Evolutionary conservation across 169 alveolate species (phyloP), one percentile per base, ranked within the genome.

Genomic region (Eimeria mitis): DNA sequence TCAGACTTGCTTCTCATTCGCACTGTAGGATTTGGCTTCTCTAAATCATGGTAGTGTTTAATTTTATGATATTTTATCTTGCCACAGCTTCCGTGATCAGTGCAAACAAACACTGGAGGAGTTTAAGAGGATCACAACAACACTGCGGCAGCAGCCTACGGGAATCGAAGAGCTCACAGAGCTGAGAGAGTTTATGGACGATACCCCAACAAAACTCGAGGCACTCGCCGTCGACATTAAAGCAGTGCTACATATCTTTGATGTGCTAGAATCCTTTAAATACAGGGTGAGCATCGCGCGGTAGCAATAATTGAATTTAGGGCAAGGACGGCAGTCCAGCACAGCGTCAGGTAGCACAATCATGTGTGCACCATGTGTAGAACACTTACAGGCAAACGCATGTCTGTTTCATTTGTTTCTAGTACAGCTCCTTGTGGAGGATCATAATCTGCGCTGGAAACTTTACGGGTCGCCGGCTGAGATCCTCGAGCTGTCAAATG

Each of bases 111-210:
- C 98, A 3, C 97, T 97, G 75, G 97, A 98, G 42, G 97, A 98
- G 37, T 99, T 98, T 96, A 97, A 97, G 65, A 97, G 97, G 96
- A 97, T 98, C 96, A 97, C 97, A 37, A 97, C 97, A 68, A 98
- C 98, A 61, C 98, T 99, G 63, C 97, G 97, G 94, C 96, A 97
- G 89, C 97, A 97, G 89, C 99, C 99, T 28, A 96, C 97, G 44
- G 98, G 98, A 95, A 98, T 98, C 89, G 99, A 98, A 96, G 99
- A 98, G 81, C 97, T 98, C 81, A 98, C 98, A 9, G 98, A 97
- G 56, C 96, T 98, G 28, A 97, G 97, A 95, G 98, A 98, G 84
- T 97, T 97, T 83, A 98, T 98, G 96, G 97, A 96, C 56, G 98
- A 97, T 73, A 97, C 98, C 52, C 99, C 99, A 54, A 88, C 95